Base-by-base conservation (phyloP, 306 rosid species). In the Rubus idaeus region DNA sequence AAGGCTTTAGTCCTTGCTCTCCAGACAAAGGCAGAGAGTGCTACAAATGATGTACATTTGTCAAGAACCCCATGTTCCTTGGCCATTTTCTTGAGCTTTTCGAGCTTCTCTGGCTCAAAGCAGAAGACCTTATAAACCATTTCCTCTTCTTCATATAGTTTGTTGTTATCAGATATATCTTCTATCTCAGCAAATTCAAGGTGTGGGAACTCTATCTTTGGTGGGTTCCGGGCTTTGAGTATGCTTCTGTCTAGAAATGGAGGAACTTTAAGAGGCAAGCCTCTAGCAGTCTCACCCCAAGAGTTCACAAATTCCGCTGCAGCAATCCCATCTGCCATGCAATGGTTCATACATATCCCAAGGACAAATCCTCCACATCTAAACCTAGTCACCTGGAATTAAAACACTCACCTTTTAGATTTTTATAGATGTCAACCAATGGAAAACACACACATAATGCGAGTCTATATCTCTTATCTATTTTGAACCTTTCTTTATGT, bases 21-120 rank as follows among this genome's bases (percentile, higher is more conserved):
- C 99, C 99, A 92, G 0, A 95, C 97, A 78, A 95, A 92, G 17
- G 77, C 96, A 3, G 97, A 81, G 51, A 95, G 92, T 2, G 90
- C 93, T 79, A 88, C 91, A 51, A 92, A 95, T 40, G 85, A 80
- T 0, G 93, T 76, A 81, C 97, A 95, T 17, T 74, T 88, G 0
- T 84, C 65, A 13, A 95, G 53, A 71, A 71, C 80, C 42, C 96
- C 91, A 53, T 90, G 90, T 78, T 83, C 88, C 58, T 75, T 68
- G 57, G 87, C 97, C 5, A 41, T 87, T 72, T 84, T 86, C 83
- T 92, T 92, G 11, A 95, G 93, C 11, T 42, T 44, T 2, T 74
- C 86, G 0, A 95, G 88, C 81, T 83, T 92, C 14, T 89, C 69
- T 0, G 90, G 82, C 0, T 83, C 76, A 17, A 95, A 92, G 71